A percentile compares a stretch with the other conserved stretches of the same genome.
These are phyloP conservation scores for Nymphaea thermarum DNA, from an alignment of 164 flowering plant species.

Conservation along the genomic window DNA sequence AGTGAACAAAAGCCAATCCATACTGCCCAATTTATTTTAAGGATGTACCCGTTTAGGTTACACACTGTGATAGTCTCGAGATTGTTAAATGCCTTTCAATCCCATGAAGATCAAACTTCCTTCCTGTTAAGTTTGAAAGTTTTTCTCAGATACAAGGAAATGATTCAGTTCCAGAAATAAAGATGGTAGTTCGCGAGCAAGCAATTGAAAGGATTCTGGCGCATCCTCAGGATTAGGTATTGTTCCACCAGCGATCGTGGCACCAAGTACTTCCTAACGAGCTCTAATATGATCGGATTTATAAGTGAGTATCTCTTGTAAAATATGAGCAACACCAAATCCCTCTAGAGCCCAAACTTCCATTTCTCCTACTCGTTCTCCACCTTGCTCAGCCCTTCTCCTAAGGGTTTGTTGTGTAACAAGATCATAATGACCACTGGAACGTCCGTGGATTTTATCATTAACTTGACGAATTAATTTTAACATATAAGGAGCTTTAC, in stretches of 20 bases:
- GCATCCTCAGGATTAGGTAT: conserved; percentile 2
- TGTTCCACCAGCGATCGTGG: conserved; percentile 5
- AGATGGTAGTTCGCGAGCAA: conserved; percentile 3
- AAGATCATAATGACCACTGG: no score
- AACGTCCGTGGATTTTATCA: no score
- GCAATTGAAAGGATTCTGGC: conserved; percentile 4
- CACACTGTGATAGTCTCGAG: no score
- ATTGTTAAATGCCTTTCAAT: neutral
- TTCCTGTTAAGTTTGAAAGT: conserved; percentile 4
- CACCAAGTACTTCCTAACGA: conserved; percentile 5
- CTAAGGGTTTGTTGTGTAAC: no score
- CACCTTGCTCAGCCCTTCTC: no score
- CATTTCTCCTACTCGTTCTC: neutral
- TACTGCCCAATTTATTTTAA: no score
- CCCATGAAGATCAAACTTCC: neutral
- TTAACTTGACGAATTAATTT: no score
- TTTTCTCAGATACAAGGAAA: conserved; percentile 7
- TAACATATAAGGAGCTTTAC: no score
- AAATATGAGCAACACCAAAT: neutral
- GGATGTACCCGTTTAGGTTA: no score
- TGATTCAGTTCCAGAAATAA: conserved; percentile 3
- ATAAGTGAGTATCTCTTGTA: neutral
- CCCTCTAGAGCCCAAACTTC: conserved; percentile 3
- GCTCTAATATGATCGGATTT: conserved; percentile 8
- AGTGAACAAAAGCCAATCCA: no score